Base-by-base conservation (phyloP, 495 filamentous ascomycete genomes). In the Penicillium subrubescens region DNA sequence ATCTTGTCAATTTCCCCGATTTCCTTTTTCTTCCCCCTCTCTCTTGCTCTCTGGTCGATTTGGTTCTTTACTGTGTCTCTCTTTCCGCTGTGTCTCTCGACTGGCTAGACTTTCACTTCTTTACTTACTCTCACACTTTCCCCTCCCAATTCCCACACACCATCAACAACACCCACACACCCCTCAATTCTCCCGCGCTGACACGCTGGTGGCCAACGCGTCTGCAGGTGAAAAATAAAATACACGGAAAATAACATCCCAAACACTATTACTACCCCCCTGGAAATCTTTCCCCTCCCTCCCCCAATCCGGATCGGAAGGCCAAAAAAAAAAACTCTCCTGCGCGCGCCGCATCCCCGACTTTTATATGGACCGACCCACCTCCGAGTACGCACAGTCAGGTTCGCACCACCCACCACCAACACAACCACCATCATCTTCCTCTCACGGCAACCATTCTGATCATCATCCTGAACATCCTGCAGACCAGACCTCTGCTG, bases 321-420 rank as follows among this genome's bases (percentile, higher is more conserved):
- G 51, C 63, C 7, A n/a, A 14, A 31, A 33, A n/a, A 53, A 53
- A 39, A 56, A 21, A 19, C 34, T 56, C 34, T 56, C 50, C 51
- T 44, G 55, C 59, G 61, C 59, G 59, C 44, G 64, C 65, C 65
- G 67, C 69, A 64, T 70, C 57, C 52, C 68, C 29, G 29, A 59
- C 51, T 73, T 72, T 77, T 78, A 75, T 77, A 79, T 81, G 89
- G 95, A 97, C 86, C 91, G 91, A 86, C 87, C 90, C 84, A 86
- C 91, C 75, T 82, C 91, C 84, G 93, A 96, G 80, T 97, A 94
- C 84, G 88, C 92, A 90, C 94, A 97, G 89, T 89, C 93, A 96
- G 94, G 93, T 97, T 96, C 92, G 94, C 88, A 86, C 81, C 88
- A 88, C 88, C 90, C 88, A 83, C 34, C 56, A 54, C 83, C 86